Evolutionary conservation across 139 green algal species (phyloP).

Genomic region (Asterochloris erici): DNA sequence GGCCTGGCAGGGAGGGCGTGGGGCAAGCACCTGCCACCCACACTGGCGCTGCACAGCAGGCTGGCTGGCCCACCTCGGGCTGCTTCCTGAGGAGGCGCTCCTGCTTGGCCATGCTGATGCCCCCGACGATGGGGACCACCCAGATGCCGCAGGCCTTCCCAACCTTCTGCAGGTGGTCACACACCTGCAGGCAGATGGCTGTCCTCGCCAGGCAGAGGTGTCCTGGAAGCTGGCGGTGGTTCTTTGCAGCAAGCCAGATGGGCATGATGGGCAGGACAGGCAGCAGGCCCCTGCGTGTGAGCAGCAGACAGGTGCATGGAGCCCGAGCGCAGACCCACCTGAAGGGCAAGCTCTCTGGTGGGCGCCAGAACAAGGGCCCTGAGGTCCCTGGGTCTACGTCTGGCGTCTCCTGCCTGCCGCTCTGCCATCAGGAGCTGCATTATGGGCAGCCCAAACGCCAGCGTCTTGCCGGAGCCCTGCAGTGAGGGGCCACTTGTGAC

Average conservation of each 20-base stretch:
- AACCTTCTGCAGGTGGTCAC: slow-evolving; percentile 58
- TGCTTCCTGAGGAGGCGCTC: slow-evolving; percentile 68
- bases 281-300: no score
- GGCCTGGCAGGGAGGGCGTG: no score
- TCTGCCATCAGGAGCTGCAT: slow-evolving; percentile 69
- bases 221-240: not conserved
- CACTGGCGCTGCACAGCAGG: not conserved
- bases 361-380: slow-evolving; percentile 88
- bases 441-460: slow-evolving; percentile 96
- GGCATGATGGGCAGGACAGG: not conserved
- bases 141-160: slow-evolving; percentile 57
- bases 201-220: not conserved
- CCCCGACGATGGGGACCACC: slow-evolving; percentile 86
- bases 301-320: no score
- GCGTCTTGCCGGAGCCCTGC: slow-evolving; percentile 94
- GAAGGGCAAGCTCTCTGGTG: slow-evolving; percentile 93
- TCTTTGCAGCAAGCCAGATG: not conserved
- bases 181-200: slow-evolving; percentile 47
- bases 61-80: slow-evolving; percentile 23
- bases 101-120: slow-evolving; percentile 87
- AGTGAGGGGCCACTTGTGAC: not conserved
- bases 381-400: slow-evolving; percentile 35
- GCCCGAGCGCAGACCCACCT: slow-evolving; percentile 43
- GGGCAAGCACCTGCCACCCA: not conserved
- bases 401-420: not conserved